Evolutionary conservation across 2,329 filamentous ascomycete genomes (phyloP).

Genomic region (Trichoderma polysporum): DNA sequence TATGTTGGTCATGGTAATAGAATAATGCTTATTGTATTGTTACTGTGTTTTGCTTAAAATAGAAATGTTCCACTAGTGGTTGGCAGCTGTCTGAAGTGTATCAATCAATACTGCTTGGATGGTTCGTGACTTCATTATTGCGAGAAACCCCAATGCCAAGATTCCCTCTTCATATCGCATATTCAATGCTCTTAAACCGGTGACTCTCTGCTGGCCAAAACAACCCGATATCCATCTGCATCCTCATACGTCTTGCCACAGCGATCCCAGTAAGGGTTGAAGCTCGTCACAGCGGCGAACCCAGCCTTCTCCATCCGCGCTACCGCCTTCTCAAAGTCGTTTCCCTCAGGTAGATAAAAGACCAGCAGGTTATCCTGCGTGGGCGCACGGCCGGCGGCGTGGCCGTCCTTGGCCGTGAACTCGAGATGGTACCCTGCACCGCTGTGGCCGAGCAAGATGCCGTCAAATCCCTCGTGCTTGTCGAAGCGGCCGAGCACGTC

Average conservation of each 20-base stretch:
- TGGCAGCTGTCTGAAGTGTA: not conserved
- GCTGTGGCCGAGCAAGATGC: constrained; percentile 42
- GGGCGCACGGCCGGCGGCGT: constrained; percentile 38
- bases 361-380: constrained; percentile 46
- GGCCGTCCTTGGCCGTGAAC: constrained; percentile 38
- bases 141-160: too few relatives aligned
- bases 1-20: too few relatives aligned
- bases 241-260: constrained; percentile 47
- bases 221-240: constrained; percentile 46
- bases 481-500: constrained; percentile 35
- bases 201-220: constrained; percentile 37
- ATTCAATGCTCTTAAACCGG: not conserved
- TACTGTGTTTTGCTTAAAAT: too few relatives aligned
- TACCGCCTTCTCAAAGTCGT: constrained; percentile 33
- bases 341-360: constrained; percentile 41
- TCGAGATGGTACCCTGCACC: constrained; percentile 44
- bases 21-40: too few relatives aligned
- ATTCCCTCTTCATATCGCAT: too few relatives aligned
- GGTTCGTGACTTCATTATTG: too few relatives aligned
- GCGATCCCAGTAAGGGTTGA: constrained; percentile 47
- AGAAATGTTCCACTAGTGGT: too few relatives aligned
- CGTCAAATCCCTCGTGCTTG: constrained; percentile 42
- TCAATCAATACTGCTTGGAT: too few relatives aligned
- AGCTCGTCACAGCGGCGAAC: constrained; percentile 37
- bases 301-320: constrained; percentile 37